phyloP scores from a whole-genome alignment of 306 rosid genomes.

The Rosa multiflora region DNA sequence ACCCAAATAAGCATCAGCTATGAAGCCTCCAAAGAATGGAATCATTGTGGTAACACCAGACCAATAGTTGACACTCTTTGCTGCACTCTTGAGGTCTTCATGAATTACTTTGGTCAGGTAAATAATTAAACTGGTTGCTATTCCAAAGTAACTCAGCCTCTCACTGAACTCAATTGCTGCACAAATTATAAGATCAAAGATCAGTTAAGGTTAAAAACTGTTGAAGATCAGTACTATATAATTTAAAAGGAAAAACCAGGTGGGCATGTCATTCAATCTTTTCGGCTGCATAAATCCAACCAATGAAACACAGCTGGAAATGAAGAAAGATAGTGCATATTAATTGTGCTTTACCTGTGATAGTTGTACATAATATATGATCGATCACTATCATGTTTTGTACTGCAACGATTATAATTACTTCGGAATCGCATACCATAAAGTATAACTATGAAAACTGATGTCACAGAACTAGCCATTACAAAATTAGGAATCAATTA shows the following conservation, averaged over 20 bases:
- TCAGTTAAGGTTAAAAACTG: not conserved
- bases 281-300: not conserved
- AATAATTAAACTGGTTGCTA: slow-evolving; percentile 77
- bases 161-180: slow-evolving; percentile 94
- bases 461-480: slow-evolving; percentile 4
- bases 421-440: not conserved
- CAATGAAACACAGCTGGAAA: not conserved
- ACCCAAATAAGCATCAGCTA: slow-evolving; percentile 91
- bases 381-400: not conserved
- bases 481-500: not conserved
- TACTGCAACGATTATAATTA: not conserved
- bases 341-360: not conserved
- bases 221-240: not conserved
- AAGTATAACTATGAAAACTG: not conserved
- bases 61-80: slow-evolving; percentile 84
- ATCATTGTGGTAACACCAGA: slow-evolving; percentile 82
- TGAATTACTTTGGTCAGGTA: slow-evolving; percentile 76
- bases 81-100: slow-evolving; percentile 80
- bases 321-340: not conserved
- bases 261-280: not conserved
- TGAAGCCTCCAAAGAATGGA: slow-evolving; percentile 85
- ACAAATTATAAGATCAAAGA: not conserved
- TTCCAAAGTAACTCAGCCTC: slow-evolving; percentile 83
- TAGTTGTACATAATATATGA: not conserved
- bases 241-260: not conserved